These are phyloP conservation scores for Cryptosporidium ryanae DNA, from an alignment of 169 alveolate genomes.

Conservation along the genomic window DNA sequence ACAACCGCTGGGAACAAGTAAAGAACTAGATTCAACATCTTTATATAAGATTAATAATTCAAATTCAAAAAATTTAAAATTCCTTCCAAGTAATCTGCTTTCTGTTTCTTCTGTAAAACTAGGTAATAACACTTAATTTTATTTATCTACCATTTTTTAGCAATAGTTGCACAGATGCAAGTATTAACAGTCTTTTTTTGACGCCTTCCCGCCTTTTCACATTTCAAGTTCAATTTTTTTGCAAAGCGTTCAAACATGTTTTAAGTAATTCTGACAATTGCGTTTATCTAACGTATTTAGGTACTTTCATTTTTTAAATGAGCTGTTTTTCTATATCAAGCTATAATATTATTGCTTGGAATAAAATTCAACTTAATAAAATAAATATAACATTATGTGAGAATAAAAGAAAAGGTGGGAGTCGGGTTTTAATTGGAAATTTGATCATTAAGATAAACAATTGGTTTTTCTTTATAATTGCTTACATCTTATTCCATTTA, in stretches of 20 bases:
- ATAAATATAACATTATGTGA: neutral
- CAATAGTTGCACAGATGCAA: neutral
- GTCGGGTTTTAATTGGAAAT: neutral
- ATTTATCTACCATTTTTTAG: neutral
- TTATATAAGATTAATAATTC: slow-evolving; percentile 37
- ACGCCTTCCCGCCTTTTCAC: slow-evolving; percentile 17
- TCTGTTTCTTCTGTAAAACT: slow-evolving; percentile 28
- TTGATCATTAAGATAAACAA: neutral
- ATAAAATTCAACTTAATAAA: slow-evolving; percentile 3
- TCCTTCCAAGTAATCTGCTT: slow-evolving; percentile 31
- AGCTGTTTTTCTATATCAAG: slow-evolving; percentile 8
- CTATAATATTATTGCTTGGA: slow-evolving; percentile 16
- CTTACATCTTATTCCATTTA: neutral
- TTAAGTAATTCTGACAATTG: too few species aligned
- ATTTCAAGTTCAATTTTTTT: neutral
- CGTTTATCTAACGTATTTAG: too few species aligned
- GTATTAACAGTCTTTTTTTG: neutral
- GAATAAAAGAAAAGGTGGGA: neutral
- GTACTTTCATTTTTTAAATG: neutral
- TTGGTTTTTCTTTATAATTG: slow-evolving; percentile 16
- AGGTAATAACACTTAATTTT: too few species aligned
- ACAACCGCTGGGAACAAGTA: slow-evolving; percentile 17
- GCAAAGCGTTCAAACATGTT: neutral
- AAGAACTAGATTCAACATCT: neutral
- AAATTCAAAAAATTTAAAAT: slow-evolving; percentile 31